Evolutionary conservation across 2,329 filamentous ascomycete species (phyloP), one percentile per base, ranked within the genome.

Genomic region (Ceratocystis smalleyi): DNA sequence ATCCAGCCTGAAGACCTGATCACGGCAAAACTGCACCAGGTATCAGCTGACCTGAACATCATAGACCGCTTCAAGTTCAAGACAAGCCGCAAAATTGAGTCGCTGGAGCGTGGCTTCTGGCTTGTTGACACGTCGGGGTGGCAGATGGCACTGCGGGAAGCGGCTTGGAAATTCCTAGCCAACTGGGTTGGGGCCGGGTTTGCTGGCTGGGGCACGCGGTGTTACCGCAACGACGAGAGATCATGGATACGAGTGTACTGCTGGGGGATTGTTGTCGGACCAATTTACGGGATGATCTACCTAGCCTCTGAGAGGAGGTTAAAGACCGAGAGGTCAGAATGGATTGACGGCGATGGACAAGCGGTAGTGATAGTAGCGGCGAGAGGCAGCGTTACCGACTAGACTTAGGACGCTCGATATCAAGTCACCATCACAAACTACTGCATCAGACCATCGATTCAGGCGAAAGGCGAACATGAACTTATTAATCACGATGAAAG

Each of bases 61-160:
- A 68, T 74, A 0, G 77, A 76, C 1, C 78, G 80, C 2, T 89
- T 82, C 72, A 32, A 43, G 10, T 64, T 64, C 40, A 43, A n/a
- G 6, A 60, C 22, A 6, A 22, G 12, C 6, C 64, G 60, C 3
- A 10, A 15, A 6, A 12, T 62, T 5, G 22, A n/a, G 22, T 32
- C 51, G 2, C 80, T 86, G 45, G 90, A 95, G 72, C 80, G 91
- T 17, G 91, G 91, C 0, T 84, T 88, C 73, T 96, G 91, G 91
- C 72, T 77, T 1, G 70, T 96, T 3, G 76, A 84, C 68, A 84
- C 81, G 68, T 70, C 73, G 0, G 61, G 69, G 0, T 90, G 86
- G 86, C 71, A 75, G 0, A 62, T 71, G 0, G 72, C 74, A 0
- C 70, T 78, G 3, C 80, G 81, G 61, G 71, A 76, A 17, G 74